Base-by-base conservation (phyloP, 345 rosid genomes). In the Aethionema arabicum region DNA sequence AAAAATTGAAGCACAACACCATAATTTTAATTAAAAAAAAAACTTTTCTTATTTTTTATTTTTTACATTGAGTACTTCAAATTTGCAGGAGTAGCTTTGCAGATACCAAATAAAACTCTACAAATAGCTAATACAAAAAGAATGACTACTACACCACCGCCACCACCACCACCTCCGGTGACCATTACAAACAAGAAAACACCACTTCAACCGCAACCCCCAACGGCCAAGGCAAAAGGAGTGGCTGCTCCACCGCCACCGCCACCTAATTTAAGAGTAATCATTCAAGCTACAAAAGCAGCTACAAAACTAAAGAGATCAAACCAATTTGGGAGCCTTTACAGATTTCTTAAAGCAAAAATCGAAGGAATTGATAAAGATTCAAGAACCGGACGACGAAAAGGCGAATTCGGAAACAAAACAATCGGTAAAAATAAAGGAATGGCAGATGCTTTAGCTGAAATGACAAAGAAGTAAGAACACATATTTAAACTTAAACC, bases 391-490 rank as follows among this genome's bases (percentile, higher is more conserved):
- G 79, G 68, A n/a, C 70, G 65, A 67, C 29, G 51, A 38, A 82
- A 65, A 37, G 32, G 58, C 11, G 68, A 33, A 7, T 59, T 53
- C 4, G 63, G 53, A 52, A 63, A 39, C 45, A 31, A 42, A 37
- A 4, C 51, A 7, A 27, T 38, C 7, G 70, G 76, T 12, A 90
- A 84, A 61, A 86, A 90, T 74, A 83, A 89, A 80, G 96, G 95
- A 71, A 80, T 93, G 96, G 96, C 97, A 29, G 99, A 87, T 72
- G 96, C 99, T 51, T 81, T 93, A 11, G 90, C 90, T 31, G 99
- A 93, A 85, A 87, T 86, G 68, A 76, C 95, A 42, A 90, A 80
- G 77, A 83, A 84, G 96, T 80, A 72, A 54, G 31, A 35, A 15
- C 2, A 13, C 49, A 27, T 13, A 21, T 64, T 5, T 10, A 37